These are phyloP conservation scores for Solanum pennellii DNA, from an alignment of 257 asterid species.

Conservation along the genomic window DNA sequence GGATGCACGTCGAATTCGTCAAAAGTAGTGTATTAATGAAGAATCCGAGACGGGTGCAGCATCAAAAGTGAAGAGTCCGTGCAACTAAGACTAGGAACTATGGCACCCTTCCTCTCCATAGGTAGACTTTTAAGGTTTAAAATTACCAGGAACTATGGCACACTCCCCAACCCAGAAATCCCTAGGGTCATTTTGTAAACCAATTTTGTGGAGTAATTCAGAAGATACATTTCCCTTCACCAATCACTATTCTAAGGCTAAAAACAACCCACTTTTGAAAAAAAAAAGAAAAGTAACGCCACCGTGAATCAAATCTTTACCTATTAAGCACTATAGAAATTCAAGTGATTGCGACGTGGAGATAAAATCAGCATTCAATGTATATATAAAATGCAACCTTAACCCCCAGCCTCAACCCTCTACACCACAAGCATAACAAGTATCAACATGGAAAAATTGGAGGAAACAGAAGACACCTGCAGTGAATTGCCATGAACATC, in stretches of 20 bases:
- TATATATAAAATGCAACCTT: neutral
- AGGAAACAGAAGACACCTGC: conserved; percentile 12
- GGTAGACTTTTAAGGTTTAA: neutral
- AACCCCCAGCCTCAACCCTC: neutral
- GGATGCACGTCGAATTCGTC: no score
- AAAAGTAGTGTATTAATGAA: no score
- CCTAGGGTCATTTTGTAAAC: neutral
- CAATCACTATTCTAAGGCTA: neutral
- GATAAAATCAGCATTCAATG: neutral
- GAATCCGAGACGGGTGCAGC: no score
- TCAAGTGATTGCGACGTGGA: neutral
- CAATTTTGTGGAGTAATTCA: neutral
- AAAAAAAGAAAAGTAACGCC: neutral
- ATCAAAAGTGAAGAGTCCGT: no score
- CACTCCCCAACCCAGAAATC: no score
- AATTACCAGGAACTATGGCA: neutral
- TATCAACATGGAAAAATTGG: neutral
- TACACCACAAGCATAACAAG: neutral
- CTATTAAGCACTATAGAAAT: neutral
- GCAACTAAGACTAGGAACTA: neutral
- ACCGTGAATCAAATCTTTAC: neutral
- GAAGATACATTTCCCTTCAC: neutral
- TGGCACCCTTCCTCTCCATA: neutral
- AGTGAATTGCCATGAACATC: conserved; percentile 17
- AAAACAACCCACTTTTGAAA: neutral